phyloP scores from a whole-genome alignment of 306 rosid genomes.

The Arachis hypogaea region DNA sequence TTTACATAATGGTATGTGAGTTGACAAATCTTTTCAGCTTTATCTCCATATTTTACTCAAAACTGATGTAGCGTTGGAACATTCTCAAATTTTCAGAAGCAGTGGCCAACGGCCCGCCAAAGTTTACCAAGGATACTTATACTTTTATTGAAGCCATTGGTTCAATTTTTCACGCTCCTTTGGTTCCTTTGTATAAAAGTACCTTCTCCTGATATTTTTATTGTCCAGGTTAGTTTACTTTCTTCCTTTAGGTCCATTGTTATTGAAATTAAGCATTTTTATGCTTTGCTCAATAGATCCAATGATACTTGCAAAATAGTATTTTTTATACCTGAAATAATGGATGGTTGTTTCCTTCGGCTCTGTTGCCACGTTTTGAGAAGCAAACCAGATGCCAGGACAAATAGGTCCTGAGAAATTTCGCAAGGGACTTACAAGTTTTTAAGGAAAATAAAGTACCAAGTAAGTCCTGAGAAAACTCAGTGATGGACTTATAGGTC shows the following conservation, averaged over 20 bases:
- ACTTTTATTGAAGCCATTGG: constrained; percentile 77
- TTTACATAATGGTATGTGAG: constrained; percentile 71
- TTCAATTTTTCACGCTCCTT: constrained; percentile 77
- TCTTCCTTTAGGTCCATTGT: background rate
- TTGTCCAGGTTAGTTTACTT: constrained; percentile 71
- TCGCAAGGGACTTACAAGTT: too few relatives aligned
- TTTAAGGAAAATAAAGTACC: too few relatives aligned
- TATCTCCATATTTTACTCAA: constrained; percentile 11
- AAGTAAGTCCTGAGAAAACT: too few relatives aligned
- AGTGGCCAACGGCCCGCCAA: constrained; percentile 61
- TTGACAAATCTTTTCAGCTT: constrained; percentile 13
- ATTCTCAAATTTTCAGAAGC: constrained; percentile 62
- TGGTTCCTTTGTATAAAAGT: constrained; percentile 85
- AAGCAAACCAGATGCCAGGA: background rate
- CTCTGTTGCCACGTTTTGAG: constrained; percentile 10
- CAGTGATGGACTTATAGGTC: too few relatives aligned
- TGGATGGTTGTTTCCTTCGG: constrained; percentile 1
- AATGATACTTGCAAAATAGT: constrained; percentile 9
- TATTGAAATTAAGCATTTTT: background rate
- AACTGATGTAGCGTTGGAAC: constrained; percentile 31
- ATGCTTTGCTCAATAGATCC: constrained; percentile 19
- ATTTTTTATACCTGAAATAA: background rate
- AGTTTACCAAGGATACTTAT: constrained; percentile 64
- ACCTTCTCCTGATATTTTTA: constrained; percentile 78
- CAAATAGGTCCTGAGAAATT: too few relatives aligned